Evolutionary conservation across 805 yeast species (phyloP).

Genomic region (Nakazawaea ambrosiae): DNA sequence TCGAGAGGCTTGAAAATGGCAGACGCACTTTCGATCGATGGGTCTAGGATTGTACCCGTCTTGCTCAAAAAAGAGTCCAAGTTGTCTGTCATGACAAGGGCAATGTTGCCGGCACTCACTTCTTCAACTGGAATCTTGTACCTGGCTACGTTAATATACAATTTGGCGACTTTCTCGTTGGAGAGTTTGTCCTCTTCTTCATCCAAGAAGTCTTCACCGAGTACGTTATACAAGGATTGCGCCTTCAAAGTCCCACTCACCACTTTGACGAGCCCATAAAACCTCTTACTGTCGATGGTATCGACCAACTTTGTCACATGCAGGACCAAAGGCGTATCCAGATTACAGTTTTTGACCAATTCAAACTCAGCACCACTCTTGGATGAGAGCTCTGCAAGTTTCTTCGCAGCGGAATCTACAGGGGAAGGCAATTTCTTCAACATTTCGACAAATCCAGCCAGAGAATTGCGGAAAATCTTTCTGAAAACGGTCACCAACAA

Average conservation of each 20-base stretch:
- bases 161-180: constrained; percentile 30
- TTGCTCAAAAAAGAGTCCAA: constrained; percentile 50
- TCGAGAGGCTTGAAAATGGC: constrained; percentile 30
- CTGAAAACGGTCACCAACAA: constrained; percentile 49
- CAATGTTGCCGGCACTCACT: constrained; percentile 62
- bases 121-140: constrained; percentile 49
- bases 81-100: constrained; percentile 51
- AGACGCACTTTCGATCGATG: neutral
- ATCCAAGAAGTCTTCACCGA: constrained; percentile 46
- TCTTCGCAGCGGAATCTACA: constrained; percentile 18
- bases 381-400: constrained; percentile 15
- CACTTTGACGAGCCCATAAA: constrained; percentile 56
- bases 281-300: constrained; percentile 41
- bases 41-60: constrained; percentile 57
- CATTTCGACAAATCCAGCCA: constrained; percentile 46
- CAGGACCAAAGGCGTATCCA: constrained; percentile 39
- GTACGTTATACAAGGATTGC: constrained; percentile 41
- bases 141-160: constrained; percentile 62
- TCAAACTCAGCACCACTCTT: constrained; percentile 13
- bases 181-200: constrained; percentile 49
- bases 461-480: constrained; percentile 43
- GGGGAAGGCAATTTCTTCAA: constrained; percentile 34
- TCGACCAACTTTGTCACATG: constrained; percentile 54
- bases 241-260: constrained; percentile 49
- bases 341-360: constrained; percentile 25